Conservation (phyloP, 441 rosid species). For the Francoa sonchifolia region DNA sequence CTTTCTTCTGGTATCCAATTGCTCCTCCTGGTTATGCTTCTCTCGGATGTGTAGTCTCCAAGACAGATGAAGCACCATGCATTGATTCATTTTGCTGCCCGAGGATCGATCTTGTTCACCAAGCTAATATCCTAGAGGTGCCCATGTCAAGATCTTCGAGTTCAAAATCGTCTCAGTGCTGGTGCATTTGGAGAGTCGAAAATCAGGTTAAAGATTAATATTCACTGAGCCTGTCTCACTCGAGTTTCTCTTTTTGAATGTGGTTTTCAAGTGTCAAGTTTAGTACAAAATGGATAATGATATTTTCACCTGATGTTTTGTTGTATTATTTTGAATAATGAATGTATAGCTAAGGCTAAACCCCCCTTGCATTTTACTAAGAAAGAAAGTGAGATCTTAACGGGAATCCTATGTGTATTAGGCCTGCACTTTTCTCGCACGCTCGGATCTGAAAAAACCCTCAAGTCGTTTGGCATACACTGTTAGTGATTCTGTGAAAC, state of each 20-base stretch:
- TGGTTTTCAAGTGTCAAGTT: no score
- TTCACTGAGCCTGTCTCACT: slow-evolving; percentile 5
- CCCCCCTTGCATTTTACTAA: no score
- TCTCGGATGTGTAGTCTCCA: slow-evolving; percentile 81
- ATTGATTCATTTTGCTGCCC: slow-evolving; percentile 77
- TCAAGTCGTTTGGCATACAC: slow-evolving; percentile 69
- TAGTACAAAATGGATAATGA: no score
- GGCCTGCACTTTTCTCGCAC: slow-evolving; percentile 98
- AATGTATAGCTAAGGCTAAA: no score
- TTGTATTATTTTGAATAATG: no score
- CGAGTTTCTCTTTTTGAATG: no score
- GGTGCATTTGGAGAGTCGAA: slow-evolving; percentile 98
- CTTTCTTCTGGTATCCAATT: slow-evolving; percentile 93
- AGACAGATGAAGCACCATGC: slow-evolving; percentile 62
- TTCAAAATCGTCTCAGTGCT: slow-evolving; percentile 69
- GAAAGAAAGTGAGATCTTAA: slow-evolving; percentile 7
- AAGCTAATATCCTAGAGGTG: slow-evolving; percentile 61
- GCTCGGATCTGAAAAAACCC: slow-evolving; percentile 81
- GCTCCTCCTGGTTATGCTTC: slow-evolving; percentile 96
- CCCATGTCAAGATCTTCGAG: slow-evolving; percentile 74
- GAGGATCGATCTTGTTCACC: slow-evolving; percentile 85
- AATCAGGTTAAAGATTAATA: slow-evolving; percentile 61
- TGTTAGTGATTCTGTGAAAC: slow-evolving; percentile 80
- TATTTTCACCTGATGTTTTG: no score
- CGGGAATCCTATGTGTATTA: slow-evolving; percentile 22